Base-by-base conservation (phyloP, 1,284 basidiomycete genomes). In the Nidula niveotomentosa region DNA sequence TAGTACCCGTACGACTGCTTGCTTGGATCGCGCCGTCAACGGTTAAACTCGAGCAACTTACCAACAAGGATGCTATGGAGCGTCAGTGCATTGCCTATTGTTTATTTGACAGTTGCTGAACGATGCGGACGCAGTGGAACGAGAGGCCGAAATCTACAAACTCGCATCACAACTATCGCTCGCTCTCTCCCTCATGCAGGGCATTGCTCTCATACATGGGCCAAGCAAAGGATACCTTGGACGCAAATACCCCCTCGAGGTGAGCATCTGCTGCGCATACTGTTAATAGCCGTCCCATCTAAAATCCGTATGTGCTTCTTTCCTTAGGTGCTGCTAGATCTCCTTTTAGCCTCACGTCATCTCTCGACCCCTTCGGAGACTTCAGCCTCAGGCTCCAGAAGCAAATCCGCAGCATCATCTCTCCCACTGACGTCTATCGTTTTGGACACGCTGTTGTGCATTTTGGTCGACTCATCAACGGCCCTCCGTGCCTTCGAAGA, bases 371-470 rank as follows among this genome's bases (percentile, higher is more conserved):
- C 62, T 35, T 61, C 63, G 39, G 61, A 58, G 9, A 49, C 48
- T 33, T 35, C 58, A 36, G 53, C 53, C 52, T 53, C 62, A 54
- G 54, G 52, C 51, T 48, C 56, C 55, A 47, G 50, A 53, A 58
- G 36, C 8, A 59, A 55, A 36, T 46, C 60, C 8, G 45, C 45
- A 15, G 45, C 52, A 39, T 61, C 52, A 39, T 61, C 68, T 37
- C 63, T 57, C 50, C 67, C 62, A 12, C 69, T 75, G 18, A 72
- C 76, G 37, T 89, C 89, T 10, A 76, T 80, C 6, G 75, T 92
- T 1, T 74, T 96, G 15, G 94, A 96, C 62, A 91, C 92, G 0
- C 70, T 96, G 2, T 76, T 94, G 23, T 93, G 91, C 61, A 79
- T 94, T 18, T 77, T 96, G 5, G 94, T 95, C 8, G 94, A 96